These are phyloP conservation scores for Parathielavia appendiculata DNA, from an alignment of 495 filamentous ascomycete genomes.

Conservation along the genomic window DNA sequence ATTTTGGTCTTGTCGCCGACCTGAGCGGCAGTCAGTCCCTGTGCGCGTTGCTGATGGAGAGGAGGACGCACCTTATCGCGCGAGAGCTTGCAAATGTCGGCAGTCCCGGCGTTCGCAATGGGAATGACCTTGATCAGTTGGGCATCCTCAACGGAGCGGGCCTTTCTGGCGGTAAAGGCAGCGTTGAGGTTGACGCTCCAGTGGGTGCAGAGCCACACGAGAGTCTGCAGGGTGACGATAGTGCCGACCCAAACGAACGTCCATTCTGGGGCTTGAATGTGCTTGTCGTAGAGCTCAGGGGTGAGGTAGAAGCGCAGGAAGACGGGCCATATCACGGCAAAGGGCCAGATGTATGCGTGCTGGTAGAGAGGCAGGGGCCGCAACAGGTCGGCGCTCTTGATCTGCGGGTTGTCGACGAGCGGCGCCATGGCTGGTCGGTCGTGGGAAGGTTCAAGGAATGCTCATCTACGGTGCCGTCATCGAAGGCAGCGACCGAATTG, in stretches of 20 bases:
- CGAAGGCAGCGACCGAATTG: constrained; percentile 7
- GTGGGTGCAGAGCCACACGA: constrained; percentile 92
- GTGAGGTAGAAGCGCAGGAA: constrained; percentile 85
- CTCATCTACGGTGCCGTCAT: constrained; percentile 22
- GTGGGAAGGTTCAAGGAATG: not conserved
- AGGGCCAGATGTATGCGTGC: constrained; percentile 90
- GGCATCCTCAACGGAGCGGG: constrained; percentile 69
- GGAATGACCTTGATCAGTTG: constrained; percentile 90
- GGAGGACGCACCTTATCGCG: constrained; percentile 57
- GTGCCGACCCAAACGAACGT: constrained; percentile 88
- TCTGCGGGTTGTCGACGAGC: constrained; percentile 87
- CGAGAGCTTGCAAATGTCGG: constrained; percentile 79
- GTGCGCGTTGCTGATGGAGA: not conserved
- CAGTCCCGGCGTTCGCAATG: constrained; percentile 76
- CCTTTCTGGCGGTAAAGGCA: constrained; percentile 71
- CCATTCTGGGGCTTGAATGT: constrained; percentile 89
- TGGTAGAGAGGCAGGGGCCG: constrained; percentile 75
- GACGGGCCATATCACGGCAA: constrained; percentile 80
- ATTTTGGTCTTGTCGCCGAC: constrained; percentile 64
- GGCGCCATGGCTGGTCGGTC: constrained; percentile 42
- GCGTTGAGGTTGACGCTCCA: constrained; percentile 89
- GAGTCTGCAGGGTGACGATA: constrained; percentile 80
- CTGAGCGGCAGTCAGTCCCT: constrained; percentile 32
- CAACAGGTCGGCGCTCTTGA: constrained; percentile 79
- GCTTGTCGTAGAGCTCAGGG: constrained; percentile 74